These are phyloP conservation scores for Croton laevigatus DNA, from an alignment of 441 rosid species.

Conservation along the genomic window DNA sequence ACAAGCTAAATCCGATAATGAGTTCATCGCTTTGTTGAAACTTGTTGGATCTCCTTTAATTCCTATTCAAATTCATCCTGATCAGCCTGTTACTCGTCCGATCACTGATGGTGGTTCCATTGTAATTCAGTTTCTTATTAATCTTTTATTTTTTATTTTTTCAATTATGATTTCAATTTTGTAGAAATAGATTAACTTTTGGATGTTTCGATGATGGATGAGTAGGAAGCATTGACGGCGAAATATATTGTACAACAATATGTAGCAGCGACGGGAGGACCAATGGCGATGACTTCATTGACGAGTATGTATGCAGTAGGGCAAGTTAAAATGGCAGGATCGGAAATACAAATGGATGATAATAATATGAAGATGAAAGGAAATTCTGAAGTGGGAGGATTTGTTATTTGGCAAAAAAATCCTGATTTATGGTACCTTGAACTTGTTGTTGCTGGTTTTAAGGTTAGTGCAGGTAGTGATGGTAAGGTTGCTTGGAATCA, in stretches of 20 bases:
- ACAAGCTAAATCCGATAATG: constrained; percentile 67
- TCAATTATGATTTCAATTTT: too few relatives aligned
- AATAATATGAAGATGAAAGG: constrained; percentile 45
- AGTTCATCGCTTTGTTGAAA: constrained; percentile 87
- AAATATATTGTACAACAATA: constrained; percentile 85
- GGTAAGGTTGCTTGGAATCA: constrained; percentile 95
- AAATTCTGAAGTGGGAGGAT: constrained; percentile 73
- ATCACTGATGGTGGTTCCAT: constrained; percentile 52
- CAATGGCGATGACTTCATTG: constrained; percentile 49
- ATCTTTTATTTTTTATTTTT: neutral
- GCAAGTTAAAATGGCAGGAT: constrained; percentile 77
- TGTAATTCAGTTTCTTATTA: constrained; percentile 37
- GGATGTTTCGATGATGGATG: neutral
- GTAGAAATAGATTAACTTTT: neutral
- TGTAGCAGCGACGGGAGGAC: constrained; percentile 81
- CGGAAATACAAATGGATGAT: constrained; percentile 64
- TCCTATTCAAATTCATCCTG: constrained; percentile 65
- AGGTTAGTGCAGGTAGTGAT: constrained; percentile 83
- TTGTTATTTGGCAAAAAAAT: constrained; percentile 87
- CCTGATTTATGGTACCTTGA: constrained; percentile 88
- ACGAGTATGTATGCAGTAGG: constrained; percentile 87
- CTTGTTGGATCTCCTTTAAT: constrained; percentile 91
- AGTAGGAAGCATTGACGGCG: constrained; percentile 80
- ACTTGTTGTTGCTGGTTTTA: constrained; percentile 77
- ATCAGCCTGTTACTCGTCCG: constrained; percentile 43